Conservation (phyloP, 768 basidiomycete species). For the Sporobolomyces pararoseus region DNA sequence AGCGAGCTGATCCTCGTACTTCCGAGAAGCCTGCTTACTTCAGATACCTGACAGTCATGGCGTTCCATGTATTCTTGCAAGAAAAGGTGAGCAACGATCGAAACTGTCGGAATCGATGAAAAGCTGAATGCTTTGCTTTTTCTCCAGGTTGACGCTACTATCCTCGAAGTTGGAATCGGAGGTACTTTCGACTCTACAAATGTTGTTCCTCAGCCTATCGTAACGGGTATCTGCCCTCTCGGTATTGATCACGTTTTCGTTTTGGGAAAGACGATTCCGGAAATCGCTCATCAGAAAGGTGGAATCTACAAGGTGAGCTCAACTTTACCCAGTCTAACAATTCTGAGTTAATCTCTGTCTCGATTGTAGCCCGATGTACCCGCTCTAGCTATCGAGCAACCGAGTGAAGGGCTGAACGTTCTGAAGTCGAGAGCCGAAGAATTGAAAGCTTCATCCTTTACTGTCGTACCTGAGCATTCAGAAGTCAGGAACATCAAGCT, state of each 20-base stretch:
- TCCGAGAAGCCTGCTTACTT: constrained; percentile 85
- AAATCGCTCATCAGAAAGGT: constrained; percentile 92
- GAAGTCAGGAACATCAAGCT: constrained; percentile 60
- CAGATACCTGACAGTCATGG: constrained; percentile 83
- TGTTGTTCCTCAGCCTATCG: constrained; percentile 82
- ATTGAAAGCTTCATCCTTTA: constrained; percentile 58
- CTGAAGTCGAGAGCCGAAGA: constrained; percentile 54
- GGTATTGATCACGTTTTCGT: constrained; percentile 88
- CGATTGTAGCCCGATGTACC: constrained; percentile 66
- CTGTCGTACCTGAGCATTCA: constrained; percentile 58
- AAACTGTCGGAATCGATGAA: too few relatives aligned
- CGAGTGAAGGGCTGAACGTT: constrained; percentile 63
- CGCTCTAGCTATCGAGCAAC: constrained; percentile 78
- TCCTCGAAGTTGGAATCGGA: constrained; percentile 95
- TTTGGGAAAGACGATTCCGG: constrained; percentile 77
- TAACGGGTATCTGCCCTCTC: constrained; percentile 81
- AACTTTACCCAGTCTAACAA: too few relatives aligned
- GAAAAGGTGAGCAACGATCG: constrained; percentile 58
- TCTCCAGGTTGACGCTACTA: constrained; percentile 70
- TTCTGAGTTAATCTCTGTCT: too few relatives aligned
- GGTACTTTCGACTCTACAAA: constrained; percentile 94
- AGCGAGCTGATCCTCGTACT: constrained; percentile 50
- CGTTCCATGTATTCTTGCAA: constrained; percentile 80
- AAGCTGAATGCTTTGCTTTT: too few relatives aligned
- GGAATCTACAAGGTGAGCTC: constrained; percentile 82